Conservation (phyloP, 305 asterid species). For the Coffea humblotiana region DNA sequence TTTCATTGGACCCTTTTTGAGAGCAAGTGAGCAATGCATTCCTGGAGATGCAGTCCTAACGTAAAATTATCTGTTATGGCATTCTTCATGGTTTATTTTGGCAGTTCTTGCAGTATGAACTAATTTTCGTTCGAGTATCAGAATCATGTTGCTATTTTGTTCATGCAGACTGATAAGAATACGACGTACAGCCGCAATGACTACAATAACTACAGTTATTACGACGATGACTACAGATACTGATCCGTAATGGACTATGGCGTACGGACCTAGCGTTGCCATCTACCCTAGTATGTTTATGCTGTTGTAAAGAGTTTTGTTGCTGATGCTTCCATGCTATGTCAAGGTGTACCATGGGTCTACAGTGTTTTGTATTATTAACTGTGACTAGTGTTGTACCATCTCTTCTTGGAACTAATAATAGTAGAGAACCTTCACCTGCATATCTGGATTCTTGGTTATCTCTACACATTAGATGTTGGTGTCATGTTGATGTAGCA, state of each 20-base stretch:
- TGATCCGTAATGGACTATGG: constrained; percentile 20
- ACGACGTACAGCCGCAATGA: constrained; percentile 39
- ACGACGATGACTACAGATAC: constrained; percentile 60
- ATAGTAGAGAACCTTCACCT: not conserved
- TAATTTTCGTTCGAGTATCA: not conserved
- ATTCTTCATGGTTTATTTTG: not conserved
- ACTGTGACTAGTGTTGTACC: not conserved
- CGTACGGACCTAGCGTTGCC: not conserved
- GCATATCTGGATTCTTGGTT: not conserved
- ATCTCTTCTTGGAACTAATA: not conserved
- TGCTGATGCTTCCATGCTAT: not conserved
- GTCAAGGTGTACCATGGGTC: not conserved
- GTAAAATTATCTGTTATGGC: not conserved
- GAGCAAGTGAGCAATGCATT: not conserved
- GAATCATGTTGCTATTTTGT: constrained; percentile 19
- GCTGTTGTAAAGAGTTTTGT: constrained; percentile 23
- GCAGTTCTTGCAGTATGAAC: not conserved
- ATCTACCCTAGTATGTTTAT: not conserved
- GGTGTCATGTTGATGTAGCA: not conserved
- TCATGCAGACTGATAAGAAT: constrained; percentile 53
- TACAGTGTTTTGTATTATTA: constrained; percentile 1
- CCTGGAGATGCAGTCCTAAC: not conserved
- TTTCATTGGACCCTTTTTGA: not conserved
- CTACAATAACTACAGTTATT: constrained; percentile 38
- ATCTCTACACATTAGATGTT: not conserved